These are phyloP conservation scores for Sclerotiophoma versabilis DNA, from an alignment of 2,329 filamentous ascomycete species.

Conservation along the genomic window DNA sequence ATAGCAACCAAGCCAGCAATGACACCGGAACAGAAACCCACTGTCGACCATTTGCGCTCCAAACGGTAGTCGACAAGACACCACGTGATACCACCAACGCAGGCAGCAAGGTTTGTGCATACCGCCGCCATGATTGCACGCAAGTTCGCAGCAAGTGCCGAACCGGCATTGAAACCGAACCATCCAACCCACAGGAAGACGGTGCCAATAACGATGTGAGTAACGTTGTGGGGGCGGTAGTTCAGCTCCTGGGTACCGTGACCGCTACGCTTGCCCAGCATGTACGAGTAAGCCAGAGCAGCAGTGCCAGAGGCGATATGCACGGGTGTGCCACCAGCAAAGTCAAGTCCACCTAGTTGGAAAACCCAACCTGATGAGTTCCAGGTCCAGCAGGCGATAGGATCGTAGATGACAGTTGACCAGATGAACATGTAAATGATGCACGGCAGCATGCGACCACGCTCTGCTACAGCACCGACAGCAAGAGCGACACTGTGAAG, in stretches of 20 bases:
- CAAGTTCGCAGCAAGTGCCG: conserved; percentile 79
- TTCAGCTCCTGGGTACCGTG: conserved; percentile 89
- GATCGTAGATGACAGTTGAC: conserved; percentile 89
- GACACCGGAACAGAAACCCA: conserved; percentile 91
- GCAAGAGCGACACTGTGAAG: conserved; percentile 74
- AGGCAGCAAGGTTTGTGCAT: conserved; percentile 85
- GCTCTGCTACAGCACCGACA: conserved; percentile 83
- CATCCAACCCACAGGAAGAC: conserved; percentile 95
- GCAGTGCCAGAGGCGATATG: conserved; percentile 85
- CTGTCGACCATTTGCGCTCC: conserved; percentile 90
- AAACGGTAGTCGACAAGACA: conserved; percentile 87
- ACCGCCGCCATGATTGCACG: conserved; percentile 86
- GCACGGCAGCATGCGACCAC: conserved; percentile 86
- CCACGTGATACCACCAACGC: conserved; percentile 86
- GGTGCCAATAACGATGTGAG: conserved; percentile 89
- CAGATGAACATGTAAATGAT: conserved; percentile 94
- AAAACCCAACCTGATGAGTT: conserved; percentile 82
- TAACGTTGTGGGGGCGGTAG: conserved; percentile 91
- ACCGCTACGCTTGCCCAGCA: conserved; percentile 84
- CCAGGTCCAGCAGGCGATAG: conserved; percentile 96
- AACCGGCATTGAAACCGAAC: conserved; percentile 94
- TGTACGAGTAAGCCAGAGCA: conserved; percentile 87
- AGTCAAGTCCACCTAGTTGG: conserved; percentile 82
- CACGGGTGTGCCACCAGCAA: conserved; percentile 88
- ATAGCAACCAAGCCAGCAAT: conserved; percentile 88